Conservation (phyloP, 2,329 filamentous ascomycete genomes). For the Phialophora tarda region DNA sequence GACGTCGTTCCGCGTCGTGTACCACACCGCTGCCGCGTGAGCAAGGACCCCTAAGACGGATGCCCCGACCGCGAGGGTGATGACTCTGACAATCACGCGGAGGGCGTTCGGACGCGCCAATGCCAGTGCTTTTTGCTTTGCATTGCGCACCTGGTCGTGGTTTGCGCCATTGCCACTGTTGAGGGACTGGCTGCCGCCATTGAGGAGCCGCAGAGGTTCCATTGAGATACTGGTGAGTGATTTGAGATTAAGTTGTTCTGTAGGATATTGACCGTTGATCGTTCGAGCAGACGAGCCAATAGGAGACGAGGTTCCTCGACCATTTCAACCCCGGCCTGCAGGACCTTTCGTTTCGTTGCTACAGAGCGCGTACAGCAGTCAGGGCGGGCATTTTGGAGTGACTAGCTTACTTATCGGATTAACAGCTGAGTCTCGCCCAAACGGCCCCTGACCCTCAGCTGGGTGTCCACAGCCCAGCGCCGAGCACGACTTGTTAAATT, state of each 20-base stretch:
- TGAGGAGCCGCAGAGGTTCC: neutral
- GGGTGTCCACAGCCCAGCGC: neutral
- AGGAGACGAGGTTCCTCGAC: neutral
- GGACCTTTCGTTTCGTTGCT: neutral
- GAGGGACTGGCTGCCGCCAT: neutral
- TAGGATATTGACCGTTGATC: neutral
- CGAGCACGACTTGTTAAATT: neutral
- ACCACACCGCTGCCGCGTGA: conserved; percentile 18
- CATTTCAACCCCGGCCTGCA: neutral
- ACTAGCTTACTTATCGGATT: neutral
- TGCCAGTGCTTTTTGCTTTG: neutral
- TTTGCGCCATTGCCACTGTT: neutral
- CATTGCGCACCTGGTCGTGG: neutral
- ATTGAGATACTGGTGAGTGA: neutral
- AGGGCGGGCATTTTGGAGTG: neutral
- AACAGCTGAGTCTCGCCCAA: neutral
- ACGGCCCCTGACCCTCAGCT: neutral
- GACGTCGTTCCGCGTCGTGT: conserved; percentile 16
- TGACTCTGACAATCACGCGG: conserved; percentile 15
- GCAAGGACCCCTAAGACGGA: conserved; percentile 19
- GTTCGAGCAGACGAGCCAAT: neutral
- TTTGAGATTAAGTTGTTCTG: neutral
- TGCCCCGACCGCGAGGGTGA: conserved; percentile 10
- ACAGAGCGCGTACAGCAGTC: neutral
- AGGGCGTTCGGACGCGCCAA: conserved; percentile 3